phyloP scores from a whole-genome alignment of 2,329 filamentous ascomycete species.

The Dissoconium aciculare region DNA sequence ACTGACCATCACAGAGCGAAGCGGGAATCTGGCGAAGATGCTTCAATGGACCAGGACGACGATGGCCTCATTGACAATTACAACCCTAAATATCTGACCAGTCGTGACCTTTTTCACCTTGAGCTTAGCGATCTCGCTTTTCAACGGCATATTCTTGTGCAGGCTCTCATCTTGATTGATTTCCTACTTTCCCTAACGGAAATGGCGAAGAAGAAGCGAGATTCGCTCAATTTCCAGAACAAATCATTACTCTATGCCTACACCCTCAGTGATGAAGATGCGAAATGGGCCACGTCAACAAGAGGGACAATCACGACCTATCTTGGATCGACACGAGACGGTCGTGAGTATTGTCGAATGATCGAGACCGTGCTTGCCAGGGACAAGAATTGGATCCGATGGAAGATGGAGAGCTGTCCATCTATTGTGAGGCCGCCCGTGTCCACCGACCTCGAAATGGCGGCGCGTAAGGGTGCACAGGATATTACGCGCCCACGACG shows the following conservation, averaged over 20 bases:
- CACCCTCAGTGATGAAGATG: constrained; percentile 66
- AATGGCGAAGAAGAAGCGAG: constrained; percentile 64
- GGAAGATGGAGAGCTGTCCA: constrained; percentile 91
- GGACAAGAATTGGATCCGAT: constrained; percentile 97
- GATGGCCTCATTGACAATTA: constrained; percentile 55
- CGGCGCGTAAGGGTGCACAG: constrained; percentile 51
- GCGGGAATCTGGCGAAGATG: constrained; percentile 40
- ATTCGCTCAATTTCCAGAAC: constrained; percentile 49
- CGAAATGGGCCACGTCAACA: constrained; percentile 69
- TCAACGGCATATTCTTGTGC: constrained; percentile 82
- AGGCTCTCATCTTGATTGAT: constrained; percentile 85
- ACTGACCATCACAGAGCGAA: constrained; percentile 47
- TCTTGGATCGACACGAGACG: constrained; percentile 47
- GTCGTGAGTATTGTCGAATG: constrained; percentile 89
- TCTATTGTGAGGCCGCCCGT: constrained; percentile 66
- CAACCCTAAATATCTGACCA: constrained; percentile 98
- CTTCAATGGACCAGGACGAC: constrained; percentile 15
- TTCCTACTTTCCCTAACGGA: constrained; percentile 84
- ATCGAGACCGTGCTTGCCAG: constrained; percentile 89
- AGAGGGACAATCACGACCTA: constrained; percentile 69
- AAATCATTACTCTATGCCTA: constrained; percentile 77
- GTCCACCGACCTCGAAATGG: constrained; percentile 50
- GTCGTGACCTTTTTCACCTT: constrained; percentile 83
- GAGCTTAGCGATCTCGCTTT: constrained; percentile 96
- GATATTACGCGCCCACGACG: constrained; percentile 57